Evolutionary conservation across 345 rosid species (phyloP).

Genomic region (Luvunga scandens): DNA sequence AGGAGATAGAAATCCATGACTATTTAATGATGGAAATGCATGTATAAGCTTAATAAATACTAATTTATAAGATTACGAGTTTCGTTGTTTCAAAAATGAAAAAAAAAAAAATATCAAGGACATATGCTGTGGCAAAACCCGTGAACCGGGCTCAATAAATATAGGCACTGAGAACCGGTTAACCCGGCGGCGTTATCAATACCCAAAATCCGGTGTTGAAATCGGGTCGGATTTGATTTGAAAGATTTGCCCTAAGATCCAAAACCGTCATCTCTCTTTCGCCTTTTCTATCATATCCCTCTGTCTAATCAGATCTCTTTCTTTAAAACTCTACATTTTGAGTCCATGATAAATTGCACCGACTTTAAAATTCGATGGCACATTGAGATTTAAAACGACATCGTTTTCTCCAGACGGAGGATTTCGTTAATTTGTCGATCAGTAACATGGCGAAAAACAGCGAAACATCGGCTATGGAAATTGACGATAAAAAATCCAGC

Average conservation of each 20-base stretch:
- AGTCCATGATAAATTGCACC: not conserved
- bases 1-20: too few relatives aligned
- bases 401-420: constrained; percentile 7
- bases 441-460: constrained; percentile 38
- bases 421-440: not conserved
- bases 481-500: constrained; percentile 57
- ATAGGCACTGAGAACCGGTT: too few relatives aligned
- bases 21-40: too few relatives aligned
- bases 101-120: too few relatives aligned
- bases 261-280: not conserved
- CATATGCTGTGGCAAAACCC: too few relatives aligned
- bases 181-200: not conserved
- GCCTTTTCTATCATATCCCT: not conserved
- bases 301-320: not conserved
- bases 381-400: not conserved
- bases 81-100: too few relatives aligned
- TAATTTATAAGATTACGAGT: too few relatives aligned
- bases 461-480: constrained; percentile 59
- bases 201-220: not conserved
- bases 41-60: too few relatives aligned
- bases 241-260: not conserved
- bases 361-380: not conserved
- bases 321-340: not conserved
- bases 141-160: not conserved
- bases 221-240: not conserved